Percentiles rank a stretch among this genome's conserved stretches.
Evolutionary conservation across 2,329 filamentous ascomycete genomes (phyloP).

Genomic region (Geosmithia morbida): DNA sequence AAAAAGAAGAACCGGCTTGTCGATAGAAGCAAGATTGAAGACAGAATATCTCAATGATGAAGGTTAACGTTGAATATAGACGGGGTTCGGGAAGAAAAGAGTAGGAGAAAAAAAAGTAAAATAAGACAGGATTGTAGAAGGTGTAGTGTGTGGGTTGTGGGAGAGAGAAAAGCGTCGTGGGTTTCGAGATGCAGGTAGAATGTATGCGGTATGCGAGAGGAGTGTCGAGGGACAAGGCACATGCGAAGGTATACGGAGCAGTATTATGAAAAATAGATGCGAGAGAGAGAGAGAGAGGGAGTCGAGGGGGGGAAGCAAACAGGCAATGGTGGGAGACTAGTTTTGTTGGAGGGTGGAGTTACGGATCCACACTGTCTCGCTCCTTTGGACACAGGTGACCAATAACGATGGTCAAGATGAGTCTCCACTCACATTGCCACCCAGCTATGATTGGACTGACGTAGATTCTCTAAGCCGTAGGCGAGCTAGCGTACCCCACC

Average conservation of each 20-base stretch:
- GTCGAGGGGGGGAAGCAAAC: constrained; percentile 1
- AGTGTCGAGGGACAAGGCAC: background rate
- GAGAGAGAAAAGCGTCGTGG: background rate
- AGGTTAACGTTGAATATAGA: background rate
- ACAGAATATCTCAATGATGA: background rate
- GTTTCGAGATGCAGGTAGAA: background rate
- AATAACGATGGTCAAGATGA: background rate
- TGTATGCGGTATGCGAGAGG: background rate
- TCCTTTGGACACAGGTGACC: background rate
- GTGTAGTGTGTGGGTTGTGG: background rate
- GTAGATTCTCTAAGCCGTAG: background rate
- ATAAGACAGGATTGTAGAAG: background rate
- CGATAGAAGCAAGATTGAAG: background rate
- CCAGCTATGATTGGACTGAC: constrained; percentile 2
- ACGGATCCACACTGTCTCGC: background rate
- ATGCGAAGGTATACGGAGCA: background rate
- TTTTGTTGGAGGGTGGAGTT: constrained; percentile 3
- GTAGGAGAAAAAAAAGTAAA: background rate
- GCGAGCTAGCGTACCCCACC: background rate
- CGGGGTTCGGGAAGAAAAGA: background rate
- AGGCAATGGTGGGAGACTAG: constrained; percentile 2
- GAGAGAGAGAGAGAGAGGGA: background rate
- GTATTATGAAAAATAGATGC: background rate
- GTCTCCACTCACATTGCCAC: constrained; percentile 3
- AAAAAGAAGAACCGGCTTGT: background rate